Percentiles rank a stretch among this genome's conserved stretches.
These are phyloP conservation scores for Spongospora subterranea DNA, from an alignment of 208 protist genomes.

Conservation along the genomic window DNA sequence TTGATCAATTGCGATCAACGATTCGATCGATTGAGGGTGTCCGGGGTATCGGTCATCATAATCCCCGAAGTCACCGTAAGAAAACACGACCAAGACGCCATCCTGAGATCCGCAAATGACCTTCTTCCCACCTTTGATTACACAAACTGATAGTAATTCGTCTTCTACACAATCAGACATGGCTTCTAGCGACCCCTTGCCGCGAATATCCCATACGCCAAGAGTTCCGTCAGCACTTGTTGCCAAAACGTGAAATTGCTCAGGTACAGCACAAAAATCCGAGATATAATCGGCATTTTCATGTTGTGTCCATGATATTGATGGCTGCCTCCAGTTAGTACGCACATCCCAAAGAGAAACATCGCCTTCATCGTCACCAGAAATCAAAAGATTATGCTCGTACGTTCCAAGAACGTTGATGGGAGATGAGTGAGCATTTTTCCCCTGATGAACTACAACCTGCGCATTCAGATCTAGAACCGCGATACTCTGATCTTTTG, in stretches of 20 bases:
- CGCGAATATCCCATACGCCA: slow-evolving; percentile 61
- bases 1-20: slow-evolving; percentile 57
- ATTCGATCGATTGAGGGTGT: slow-evolving; percentile 64
- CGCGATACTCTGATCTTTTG: slow-evolving; percentile 56
- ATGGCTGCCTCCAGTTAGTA: not conserved
- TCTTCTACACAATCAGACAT: slow-evolving; percentile 70
- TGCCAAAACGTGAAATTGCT: slow-evolving; percentile 54
- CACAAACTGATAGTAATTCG: slow-evolving; percentile 67
- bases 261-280: slow-evolving; percentile 57
- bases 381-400: slow-evolving; percentile 45
- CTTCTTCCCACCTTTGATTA: slow-evolving; percentile 68
- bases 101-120: slow-evolving; percentile 67
- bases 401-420: slow-evolving; percentile 65
- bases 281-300: slow-evolving; percentile 67
- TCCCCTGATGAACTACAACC: not conserved
- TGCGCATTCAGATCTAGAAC: slow-evolving; percentile 59
- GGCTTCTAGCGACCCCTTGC: slow-evolving; percentile 47
- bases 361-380: slow-evolving; percentile 67
- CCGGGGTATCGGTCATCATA: slow-evolving; percentile 65
- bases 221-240: slow-evolving; percentile 68
- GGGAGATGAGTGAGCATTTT: slow-evolving; percentile 43
- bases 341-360: slow-evolving; percentile 69
- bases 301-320: slow-evolving; percentile 12
- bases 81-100: slow-evolving; percentile 67
- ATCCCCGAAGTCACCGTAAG: slow-evolving; percentile 71